Conservation (phyloP, 108 stramenopile genomes). For the Pseudonitzschia pungens region DNA sequence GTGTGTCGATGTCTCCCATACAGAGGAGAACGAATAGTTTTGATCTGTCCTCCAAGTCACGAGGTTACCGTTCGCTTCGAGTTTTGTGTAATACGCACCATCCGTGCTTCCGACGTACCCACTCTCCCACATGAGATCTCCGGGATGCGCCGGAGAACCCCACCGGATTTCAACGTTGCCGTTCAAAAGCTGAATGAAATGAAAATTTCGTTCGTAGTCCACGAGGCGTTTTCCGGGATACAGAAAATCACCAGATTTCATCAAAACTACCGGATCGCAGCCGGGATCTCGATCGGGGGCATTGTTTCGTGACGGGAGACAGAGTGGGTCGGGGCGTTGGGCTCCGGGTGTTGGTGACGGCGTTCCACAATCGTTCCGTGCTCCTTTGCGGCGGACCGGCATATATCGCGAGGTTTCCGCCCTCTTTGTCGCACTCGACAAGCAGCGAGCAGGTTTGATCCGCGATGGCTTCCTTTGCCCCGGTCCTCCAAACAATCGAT, state of each 20-base stretch:
- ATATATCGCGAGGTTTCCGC: background rate
- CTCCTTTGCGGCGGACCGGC: background rate
- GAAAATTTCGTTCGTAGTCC: background rate
- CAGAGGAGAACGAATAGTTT: background rate
- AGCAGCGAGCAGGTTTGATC: background rate
- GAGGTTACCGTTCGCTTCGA: slow-evolving; percentile 18
- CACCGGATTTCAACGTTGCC: slow-evolving; percentile 22
- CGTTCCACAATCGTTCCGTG: background rate
- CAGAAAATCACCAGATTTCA: slow-evolving; percentile 3
- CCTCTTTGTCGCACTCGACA: background rate
- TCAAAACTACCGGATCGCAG: background rate
- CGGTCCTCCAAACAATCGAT: background rate
- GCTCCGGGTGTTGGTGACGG: background rate
- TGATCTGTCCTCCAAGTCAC: slow-evolving; percentile 15
- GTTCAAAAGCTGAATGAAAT: slow-evolving; percentile 8
- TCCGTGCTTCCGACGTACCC: slow-evolving; percentile 12
- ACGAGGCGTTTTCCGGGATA: slow-evolving; percentile 1
- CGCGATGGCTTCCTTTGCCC: background rate
- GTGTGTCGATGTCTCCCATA: background rate
- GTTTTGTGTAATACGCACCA: slow-evolving; percentile 18
- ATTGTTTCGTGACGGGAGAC: background rate
- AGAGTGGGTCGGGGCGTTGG: background rate
- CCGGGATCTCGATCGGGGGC: background rate
- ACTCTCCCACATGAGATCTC: slow-evolving; percentile 18
- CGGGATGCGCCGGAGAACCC: slow-evolving; percentile 10